phyloP scores from a whole-genome alignment of 139 green algal genomes.

The Pedinophyceae sp. region DNA sequence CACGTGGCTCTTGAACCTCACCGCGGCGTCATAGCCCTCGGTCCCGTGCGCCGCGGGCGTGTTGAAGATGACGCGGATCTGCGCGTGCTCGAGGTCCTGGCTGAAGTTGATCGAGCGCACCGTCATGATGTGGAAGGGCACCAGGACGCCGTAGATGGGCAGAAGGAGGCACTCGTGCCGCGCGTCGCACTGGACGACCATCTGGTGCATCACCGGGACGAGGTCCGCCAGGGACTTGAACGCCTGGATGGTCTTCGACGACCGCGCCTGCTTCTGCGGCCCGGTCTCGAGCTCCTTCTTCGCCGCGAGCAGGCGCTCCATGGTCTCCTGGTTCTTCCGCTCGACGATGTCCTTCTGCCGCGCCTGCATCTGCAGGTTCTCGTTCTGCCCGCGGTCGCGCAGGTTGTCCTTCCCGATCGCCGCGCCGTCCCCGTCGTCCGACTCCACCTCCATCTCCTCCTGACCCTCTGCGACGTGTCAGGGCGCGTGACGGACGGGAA shows the following conservation, averaged over 20 bases:
- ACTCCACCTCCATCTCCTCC: constrained; percentile 21
- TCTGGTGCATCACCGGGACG: constrained; percentile 25
- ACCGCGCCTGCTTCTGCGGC: constrained; percentile 6
- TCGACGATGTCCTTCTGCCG: constrained; percentile 67
- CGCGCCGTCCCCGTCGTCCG: constrained; percentile 14
- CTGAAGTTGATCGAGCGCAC: constrained; percentile 69
- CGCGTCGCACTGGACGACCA: constrained; percentile 40
- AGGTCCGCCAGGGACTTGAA: constrained; percentile 62
- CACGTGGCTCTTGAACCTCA: constrained; percentile 40
- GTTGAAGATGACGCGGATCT: constrained; percentile 93
- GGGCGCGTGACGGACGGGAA: too few relatives aligned
- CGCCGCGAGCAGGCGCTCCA: constrained; percentile 40
- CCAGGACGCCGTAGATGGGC: constrained; percentile 87
- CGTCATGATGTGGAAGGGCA: constrained; percentile 94
- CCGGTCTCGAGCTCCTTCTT: constrained; percentile 1
- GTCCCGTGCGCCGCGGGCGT: constrained; percentile 23
- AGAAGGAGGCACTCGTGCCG: constrained; percentile 73
- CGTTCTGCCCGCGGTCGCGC: too few relatives aligned
- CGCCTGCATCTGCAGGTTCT: constrained; percentile 42
- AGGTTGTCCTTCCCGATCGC: constrained; percentile 12
- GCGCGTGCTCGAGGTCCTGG: constrained; percentile 48
- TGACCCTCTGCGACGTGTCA: constrained; percentile 10
- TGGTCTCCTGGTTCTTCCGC: constrained; percentile 69
- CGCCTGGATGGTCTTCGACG: constrained; percentile 18
- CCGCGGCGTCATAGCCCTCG: constrained; percentile 47